Evolutionary conservation across 2,329 filamentous ascomycete genomes (phyloP).

Genomic region (Penicillium sp.): DNA sequence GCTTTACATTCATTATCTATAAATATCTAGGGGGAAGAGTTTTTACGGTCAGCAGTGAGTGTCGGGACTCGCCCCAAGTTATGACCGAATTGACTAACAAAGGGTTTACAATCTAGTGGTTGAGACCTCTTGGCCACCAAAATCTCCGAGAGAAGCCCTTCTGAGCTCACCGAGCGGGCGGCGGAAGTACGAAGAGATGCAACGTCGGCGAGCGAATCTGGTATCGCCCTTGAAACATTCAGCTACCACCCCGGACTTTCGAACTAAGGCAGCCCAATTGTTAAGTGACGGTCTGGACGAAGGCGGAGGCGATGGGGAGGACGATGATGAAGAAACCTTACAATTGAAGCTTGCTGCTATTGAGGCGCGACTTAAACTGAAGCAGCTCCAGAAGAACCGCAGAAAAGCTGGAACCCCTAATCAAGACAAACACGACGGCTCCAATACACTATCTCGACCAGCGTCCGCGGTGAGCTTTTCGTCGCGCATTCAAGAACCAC

Average conservation of each 20-base stretch:
- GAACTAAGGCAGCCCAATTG: conserved; percentile 38
- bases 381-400: conserved; percentile 73
- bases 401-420: conserved; percentile 30
- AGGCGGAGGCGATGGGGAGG: conserved; percentile 66
- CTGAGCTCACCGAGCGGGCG: conserved; percentile 78
- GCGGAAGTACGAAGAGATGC: conserved; percentile 71
- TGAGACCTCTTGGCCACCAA: conserved; percentile 63
- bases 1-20: neutral
- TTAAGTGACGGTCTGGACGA: conserved; percentile 41
- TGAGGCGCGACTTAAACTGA: conserved; percentile 83
- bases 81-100: conserved; percentile 10
- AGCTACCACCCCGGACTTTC: conserved; percentile 47
- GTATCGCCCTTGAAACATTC: conserved; percentile 67
- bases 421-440: conserved; percentile 29
- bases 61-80: neutral
- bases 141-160: conserved; percentile 66
- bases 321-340: conserved; percentile 88
- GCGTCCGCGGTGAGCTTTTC: conserved; percentile 32
- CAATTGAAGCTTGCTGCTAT: conserved; percentile 87
- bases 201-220: conserved; percentile 69
- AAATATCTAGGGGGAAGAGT: neutral
- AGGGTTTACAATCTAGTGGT: conserved; percentile 37
- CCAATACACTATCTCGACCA: conserved; percentile 27
- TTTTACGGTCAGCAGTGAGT: conserved; percentile 33
- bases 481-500: conserved; percentile 26